Percentiles rank a stretch among this genome's conserved stretches.
These are phyloP conservation scores for Casuarina cunninghamiana DNA, from an alignment of 306 rosid genomes.

Conservation along the genomic window DNA sequence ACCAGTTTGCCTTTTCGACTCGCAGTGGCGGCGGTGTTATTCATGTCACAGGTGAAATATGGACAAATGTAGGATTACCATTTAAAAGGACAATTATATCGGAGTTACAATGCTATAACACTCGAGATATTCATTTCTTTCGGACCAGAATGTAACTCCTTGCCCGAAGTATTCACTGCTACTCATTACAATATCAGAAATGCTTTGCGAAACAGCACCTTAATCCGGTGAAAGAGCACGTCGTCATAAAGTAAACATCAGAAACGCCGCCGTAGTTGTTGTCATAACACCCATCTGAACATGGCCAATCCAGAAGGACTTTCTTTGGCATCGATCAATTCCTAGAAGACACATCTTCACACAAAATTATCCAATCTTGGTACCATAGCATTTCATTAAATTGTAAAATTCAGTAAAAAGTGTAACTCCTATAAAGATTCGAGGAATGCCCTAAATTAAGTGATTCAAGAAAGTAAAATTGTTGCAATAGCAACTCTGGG, in stretches of 20 bases:
- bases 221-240: neutral
- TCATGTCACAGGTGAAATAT: no score
- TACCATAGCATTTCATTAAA: neutral
- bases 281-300: neutral
- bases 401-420: neutral
- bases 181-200: no score
- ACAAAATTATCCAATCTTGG: neutral
- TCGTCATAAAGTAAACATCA: neutral
- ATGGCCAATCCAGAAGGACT: neutral
- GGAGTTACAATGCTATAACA: no score
- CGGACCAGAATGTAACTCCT: no score
- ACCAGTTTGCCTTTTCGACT: no score
- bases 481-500: no score
- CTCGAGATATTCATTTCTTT: no score
- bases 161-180: no score
- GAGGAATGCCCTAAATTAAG: neutral
- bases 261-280: neutral
- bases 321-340: neutral
- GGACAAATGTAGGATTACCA: no score
- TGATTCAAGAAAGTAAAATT: neutral
- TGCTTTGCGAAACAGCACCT: no score
- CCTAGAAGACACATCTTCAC: slow-evolving; percentile 15
- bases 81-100: no score
- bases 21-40: no score
- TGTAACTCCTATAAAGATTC: neutral